Conservation (phyloP, 768 basidiomycete species). For the Leccinum disarticulatum region DNA sequence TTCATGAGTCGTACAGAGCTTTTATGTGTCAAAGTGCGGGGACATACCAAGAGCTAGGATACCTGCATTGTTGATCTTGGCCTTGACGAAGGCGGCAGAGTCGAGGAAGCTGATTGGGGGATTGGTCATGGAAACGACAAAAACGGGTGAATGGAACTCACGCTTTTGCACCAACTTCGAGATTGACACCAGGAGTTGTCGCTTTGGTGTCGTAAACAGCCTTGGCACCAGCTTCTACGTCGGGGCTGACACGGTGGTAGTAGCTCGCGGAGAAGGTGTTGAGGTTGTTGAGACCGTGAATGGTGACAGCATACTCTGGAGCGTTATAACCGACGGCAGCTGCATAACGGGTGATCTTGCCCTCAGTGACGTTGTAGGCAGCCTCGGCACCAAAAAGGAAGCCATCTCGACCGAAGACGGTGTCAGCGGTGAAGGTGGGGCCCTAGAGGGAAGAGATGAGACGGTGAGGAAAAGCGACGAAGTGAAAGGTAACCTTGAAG, state of each 20-base stretch:
- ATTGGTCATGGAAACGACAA: background rate
- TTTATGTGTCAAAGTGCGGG: background rate
- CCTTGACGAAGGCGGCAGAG: slow-evolving; percentile 89
- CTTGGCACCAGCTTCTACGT: slow-evolving; percentile 95
- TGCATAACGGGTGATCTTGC: slow-evolving; percentile 88
- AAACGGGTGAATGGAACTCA: slow-evolving; percentile 41
- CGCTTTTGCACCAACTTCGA: slow-evolving; percentile 97
- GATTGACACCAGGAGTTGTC: slow-evolving; percentile 78
- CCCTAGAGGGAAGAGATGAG: slow-evolving; percentile 53
- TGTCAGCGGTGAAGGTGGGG: slow-evolving; percentile 95
- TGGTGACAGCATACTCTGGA: slow-evolving; percentile 90
- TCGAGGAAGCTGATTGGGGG: slow-evolving; percentile 65
- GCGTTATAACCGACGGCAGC: slow-evolving; percentile 94
- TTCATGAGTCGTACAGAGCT: slow-evolving; percentile 11
- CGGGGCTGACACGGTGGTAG: slow-evolving; percentile 92
- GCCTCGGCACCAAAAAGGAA: slow-evolving; percentile 97
- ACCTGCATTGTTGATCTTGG: slow-evolving; percentile 98
- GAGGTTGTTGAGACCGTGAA: slow-evolving; percentile 94
- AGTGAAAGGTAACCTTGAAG: slow-evolving; percentile 69
- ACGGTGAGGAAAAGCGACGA: background rate
- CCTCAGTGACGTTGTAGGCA: slow-evolving; percentile 94
- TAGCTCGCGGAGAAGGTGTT: slow-evolving; percentile 93
- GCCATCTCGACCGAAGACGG: slow-evolving; percentile 93
- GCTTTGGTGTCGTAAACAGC: slow-evolving; percentile 95
- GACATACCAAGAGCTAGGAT: slow-evolving; percentile 75